Evolutionary conservation across 202 grass and related monocot species (phyloP).

Genomic region (Zoysia matrella): DNA sequence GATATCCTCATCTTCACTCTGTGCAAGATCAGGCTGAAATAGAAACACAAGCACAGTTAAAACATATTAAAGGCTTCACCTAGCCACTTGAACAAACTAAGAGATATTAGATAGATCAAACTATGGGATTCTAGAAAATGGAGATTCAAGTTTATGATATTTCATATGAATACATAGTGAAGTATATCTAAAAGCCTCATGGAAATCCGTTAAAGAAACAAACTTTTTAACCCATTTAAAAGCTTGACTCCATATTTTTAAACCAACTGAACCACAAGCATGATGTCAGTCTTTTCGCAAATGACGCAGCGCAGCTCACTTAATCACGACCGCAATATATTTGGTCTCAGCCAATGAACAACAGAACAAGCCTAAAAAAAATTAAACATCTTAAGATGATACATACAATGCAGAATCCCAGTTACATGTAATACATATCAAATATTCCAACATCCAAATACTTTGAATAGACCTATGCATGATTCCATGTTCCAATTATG

Average conservation of each 20-base stretch:
- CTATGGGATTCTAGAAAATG: conserved; percentile 12
- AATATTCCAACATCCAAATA: neutral
- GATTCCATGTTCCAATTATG: conserved; percentile 1
- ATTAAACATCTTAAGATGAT: conserved; percentile 1
- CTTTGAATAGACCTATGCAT: conserved; percentile 20
- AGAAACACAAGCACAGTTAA: conserved; percentile 24
- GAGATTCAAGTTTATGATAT: conserved; percentile 5
- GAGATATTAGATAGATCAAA: neutral
- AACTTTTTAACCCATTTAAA: neutral
- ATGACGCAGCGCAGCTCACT: conserved; percentile 12
- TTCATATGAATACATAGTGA: conserved; percentile 7
- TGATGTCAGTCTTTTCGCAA: conserved; percentile 14
- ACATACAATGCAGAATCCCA: neutral
- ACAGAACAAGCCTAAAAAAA: neutral
- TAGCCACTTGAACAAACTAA: neutral
- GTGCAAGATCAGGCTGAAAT: conserved; percentile 82
- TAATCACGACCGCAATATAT: neutral
- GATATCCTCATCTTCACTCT: conserved; percentile 82
- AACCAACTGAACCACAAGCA: conserved; percentile 7
- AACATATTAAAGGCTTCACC: conserved; percentile 20
- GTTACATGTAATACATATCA: neutral
- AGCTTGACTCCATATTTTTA: conserved; percentile 10
- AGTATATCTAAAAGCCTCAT: conserved; percentile 10
- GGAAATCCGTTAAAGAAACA: conserved; percentile 17
- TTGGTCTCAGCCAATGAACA: neutral